Evolutionary conservation across 495 filamentous ascomycete species (phyloP).

Genomic region (Podospora appendiculata): DNA sequence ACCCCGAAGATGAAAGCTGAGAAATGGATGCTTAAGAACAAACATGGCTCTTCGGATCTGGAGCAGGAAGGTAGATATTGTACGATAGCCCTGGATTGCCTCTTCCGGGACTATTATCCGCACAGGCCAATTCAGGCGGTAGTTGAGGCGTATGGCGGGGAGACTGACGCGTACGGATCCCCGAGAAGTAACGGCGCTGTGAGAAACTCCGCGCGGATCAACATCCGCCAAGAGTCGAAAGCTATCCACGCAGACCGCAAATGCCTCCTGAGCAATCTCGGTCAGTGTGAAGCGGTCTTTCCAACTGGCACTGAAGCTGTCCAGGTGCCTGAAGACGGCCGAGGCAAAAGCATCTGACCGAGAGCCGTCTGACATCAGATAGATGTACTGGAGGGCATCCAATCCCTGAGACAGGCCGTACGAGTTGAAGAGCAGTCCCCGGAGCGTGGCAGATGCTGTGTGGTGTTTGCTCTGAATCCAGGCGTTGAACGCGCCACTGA

Average conservation of each 20-base stretch:
- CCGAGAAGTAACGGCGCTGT: conserved; percentile 27
- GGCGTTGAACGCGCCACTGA: conserved; percentile 56
- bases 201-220: conserved; percentile 26
- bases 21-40: conserved; percentile 52
- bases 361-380: conserved; percentile 64
- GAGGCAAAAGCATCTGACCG: conserved; percentile 53
- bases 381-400: conserved; percentile 61
- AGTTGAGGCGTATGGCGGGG: conserved; percentile 48
- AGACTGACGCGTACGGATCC: conserved; percentile 42
- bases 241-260: conserved; percentile 47
- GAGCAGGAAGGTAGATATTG: conserved; percentile 64
- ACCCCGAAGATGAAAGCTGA: conserved; percentile 18
- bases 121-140: conserved; percentile 75
- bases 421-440: conserved; percentile 55
- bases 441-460: conserved; percentile 55
- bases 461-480: conserved; percentile 70
- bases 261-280: conserved; percentile 65
- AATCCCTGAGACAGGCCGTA: conserved; percentile 62
- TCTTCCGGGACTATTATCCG: conserved; percentile 66
- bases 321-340: conserved; percentile 71
- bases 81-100: conserved; percentile 56
- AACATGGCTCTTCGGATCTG: conserved; percentile 70
- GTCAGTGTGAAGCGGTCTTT: conserved; percentile 76
- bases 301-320: conserved; percentile 59
- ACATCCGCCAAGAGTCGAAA: conserved; percentile 52